Conservation (phyloP, 805 yeast species). For the Pichia eremophila region DNA sequence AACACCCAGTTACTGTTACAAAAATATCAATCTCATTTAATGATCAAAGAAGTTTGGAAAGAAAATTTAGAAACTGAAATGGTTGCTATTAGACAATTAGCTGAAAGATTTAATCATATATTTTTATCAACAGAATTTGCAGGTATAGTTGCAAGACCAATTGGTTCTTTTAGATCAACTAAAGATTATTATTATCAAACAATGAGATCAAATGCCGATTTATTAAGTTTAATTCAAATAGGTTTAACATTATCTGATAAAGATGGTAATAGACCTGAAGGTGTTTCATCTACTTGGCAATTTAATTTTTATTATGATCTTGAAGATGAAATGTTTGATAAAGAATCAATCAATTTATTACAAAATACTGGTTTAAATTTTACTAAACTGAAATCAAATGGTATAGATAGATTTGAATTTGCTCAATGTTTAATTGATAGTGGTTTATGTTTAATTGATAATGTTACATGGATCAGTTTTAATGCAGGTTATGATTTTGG, state of each 20-base stretch:
- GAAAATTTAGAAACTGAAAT: constrained; percentile 62
- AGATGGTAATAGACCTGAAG: constrained; percentile 59
- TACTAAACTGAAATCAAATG: constrained; percentile 59
- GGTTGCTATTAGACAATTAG: constrained; percentile 47
- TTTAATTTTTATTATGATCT: constrained; percentile 83
- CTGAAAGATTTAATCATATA: constrained; percentile 47
- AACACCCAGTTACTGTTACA: not conserved
- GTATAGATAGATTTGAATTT: constrained; percentile 72
- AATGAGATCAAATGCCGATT: constrained; percentile 81
- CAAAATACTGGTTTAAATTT: constrained; percentile 79
- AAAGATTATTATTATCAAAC: constrained; percentile 95
- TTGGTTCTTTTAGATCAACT: constrained; percentile 83
- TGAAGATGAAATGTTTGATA: constrained; percentile 72
- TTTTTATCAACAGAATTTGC: constrained; percentile 89
- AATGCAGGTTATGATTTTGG: constrained; percentile 95
- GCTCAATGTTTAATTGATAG: constrained; percentile 79
- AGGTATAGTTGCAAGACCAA: constrained; percentile 92
- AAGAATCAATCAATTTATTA: constrained; percentile 73
- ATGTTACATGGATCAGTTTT: constrained; percentile 81
- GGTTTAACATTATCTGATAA: constrained; percentile 69
- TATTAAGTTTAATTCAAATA: constrained; percentile 76
- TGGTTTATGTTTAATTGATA: constrained; percentile 67
- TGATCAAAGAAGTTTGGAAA: constrained; percentile 66
- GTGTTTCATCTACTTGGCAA: constrained; percentile 81
- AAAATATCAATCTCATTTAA: constrained; percentile 29